These are phyloP conservation scores for Eucalyptus tenuipes DNA, from an alignment of 345 rosid genomes.

Conservation along the genomic window DNA sequence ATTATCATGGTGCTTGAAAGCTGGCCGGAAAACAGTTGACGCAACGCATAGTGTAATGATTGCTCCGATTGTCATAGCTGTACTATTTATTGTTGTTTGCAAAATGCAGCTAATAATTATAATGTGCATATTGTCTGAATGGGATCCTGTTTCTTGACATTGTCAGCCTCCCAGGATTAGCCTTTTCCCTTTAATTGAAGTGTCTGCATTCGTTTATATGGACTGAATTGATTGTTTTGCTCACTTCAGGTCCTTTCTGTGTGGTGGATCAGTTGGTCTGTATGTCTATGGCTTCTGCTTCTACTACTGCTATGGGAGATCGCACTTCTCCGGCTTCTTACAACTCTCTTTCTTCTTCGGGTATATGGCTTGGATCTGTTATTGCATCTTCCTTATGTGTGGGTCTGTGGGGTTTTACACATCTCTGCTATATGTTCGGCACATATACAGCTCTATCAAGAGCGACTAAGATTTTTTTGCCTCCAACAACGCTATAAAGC, in stretches of 20 bases:
- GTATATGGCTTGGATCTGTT: slow-evolving; percentile 82
- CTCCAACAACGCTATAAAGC: not conserved
- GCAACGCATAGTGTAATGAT: not conserved
- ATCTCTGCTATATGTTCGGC: slow-evolving; percentile 54
- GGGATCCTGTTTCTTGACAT: not conserved
- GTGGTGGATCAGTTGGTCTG: slow-evolving; percentile 68
- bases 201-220: not conserved
- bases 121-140: not conserved
- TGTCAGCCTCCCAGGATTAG: not conserved
- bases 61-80: not conserved
- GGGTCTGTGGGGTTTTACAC: slow-evolving; percentile 68
- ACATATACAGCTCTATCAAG: slow-evolving; percentile 69
- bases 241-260: slow-evolving; percentile 49
- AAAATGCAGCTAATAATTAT: not conserved
- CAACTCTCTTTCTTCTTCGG: slow-evolving; percentile 82
- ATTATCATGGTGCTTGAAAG: not conserved
- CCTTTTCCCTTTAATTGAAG: not conserved
- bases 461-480: slow-evolving; percentile 37
- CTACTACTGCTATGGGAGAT: slow-evolving; percentile 49
- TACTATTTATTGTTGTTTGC: not conserved
- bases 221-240: not conserved
- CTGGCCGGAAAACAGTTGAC: not conserved
- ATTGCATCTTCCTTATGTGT: slow-evolving; percentile 74
- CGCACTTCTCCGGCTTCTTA: slow-evolving; percentile 78
- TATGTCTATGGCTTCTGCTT: slow-evolving; percentile 62